Evolutionary conservation across 805 yeast species (phyloP).

Genomic region (Kregervanrija delftensis): DNA sequence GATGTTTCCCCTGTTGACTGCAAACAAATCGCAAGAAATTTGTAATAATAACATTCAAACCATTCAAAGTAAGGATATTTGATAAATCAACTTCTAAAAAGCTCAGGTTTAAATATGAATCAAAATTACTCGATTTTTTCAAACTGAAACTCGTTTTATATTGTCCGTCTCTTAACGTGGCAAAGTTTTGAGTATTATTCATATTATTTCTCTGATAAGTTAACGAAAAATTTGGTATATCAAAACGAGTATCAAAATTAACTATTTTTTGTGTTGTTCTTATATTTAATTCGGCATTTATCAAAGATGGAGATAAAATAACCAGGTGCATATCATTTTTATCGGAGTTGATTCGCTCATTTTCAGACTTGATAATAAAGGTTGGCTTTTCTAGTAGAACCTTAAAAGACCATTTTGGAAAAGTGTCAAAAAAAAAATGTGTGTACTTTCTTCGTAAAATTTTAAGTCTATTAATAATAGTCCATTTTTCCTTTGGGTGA

Average conservation of each 20-base stretch:
- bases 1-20: neutral
- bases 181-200: slow-evolving; percentile 1
- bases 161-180: slow-evolving; percentile 13
- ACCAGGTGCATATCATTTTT: slow-evolving; percentile 14
- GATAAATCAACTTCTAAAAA: slow-evolving; percentile 22
- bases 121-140: slow-evolving; percentile 11
- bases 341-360: neutral
- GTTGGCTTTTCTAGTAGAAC: slow-evolving; percentile 24
- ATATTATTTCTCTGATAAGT: slow-evolving; percentile 15
- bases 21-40: slow-evolving; percentile 1
- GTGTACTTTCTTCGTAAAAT: neutral
- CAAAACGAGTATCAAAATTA: slow-evolving; percentile 11
- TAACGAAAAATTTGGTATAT: slow-evolving; percentile 15
- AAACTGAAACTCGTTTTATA: slow-evolving; percentile 20
- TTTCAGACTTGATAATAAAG: slow-evolving; percentile 16
- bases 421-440: slow-evolving; percentile 1
- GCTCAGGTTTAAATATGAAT: slow-evolving; percentile 14
- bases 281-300: slow-evolving; percentile 14
- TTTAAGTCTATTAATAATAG: too few relatives aligned
- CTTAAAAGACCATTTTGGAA: slow-evolving; percentile 19
- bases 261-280: slow-evolving; percentile 3
- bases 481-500: neutral
- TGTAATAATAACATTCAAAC: slow-evolving; percentile 4
- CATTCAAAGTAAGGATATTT: slow-evolving; percentile 24
- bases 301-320: slow-evolving; percentile 17